phyloP scores from a whole-genome alignment of 805 yeast genomes.

The Wickerhamiella musiphila region DNA sequence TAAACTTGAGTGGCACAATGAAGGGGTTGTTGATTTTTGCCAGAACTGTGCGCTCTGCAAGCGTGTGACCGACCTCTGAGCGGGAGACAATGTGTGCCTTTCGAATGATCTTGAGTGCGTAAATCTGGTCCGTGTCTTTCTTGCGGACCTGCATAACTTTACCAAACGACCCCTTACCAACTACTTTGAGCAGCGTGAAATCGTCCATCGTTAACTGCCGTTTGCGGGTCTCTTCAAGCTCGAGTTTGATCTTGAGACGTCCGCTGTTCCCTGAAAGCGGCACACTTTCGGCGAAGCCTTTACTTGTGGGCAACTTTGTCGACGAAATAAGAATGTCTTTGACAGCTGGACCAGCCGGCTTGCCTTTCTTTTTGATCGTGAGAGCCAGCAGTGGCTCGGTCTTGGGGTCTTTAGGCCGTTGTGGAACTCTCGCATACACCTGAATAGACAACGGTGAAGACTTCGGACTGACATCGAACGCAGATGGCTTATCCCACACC shows the following conservation, averaged over 20 bases:
- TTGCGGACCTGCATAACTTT: constrained; percentile 98
- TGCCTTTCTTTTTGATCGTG: constrained; percentile 31
- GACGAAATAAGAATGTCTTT: constrained; percentile 13
- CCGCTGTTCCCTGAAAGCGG: constrained; percentile 9
- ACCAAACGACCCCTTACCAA: constrained; percentile 96
- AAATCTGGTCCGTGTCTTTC: constrained; percentile 85
- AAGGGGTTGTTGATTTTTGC: constrained; percentile 90
- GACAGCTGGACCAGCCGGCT: constrained; percentile 42
- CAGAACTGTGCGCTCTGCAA: constrained; percentile 89
- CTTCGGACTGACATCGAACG: constrained; percentile 65
- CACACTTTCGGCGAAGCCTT: constrained; percentile 11
- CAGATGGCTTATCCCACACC: constrained; percentile 73
- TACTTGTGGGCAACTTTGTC: constrained; percentile 3
- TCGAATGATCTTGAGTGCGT: constrained; percentile 85
- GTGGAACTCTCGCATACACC: constrained; percentile 46
- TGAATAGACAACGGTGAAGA: constrained; percentile 54
- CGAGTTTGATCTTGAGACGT: constrained; percentile 10
- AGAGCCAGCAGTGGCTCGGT: constrained; percentile 4
- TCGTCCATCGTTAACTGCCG: constrained; percentile 70
- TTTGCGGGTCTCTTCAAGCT: constrained; percentile 15
- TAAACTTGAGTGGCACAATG: constrained; percentile 88
- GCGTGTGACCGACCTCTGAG: constrained; percentile 87
- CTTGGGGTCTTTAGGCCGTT: constrained; percentile 18
- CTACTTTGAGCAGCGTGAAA: constrained; percentile 81
- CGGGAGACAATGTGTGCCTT: constrained; percentile 89